Base-by-base conservation (phyloP, 2,329 filamentous ascomycete species). In the Claviceps africana region DNA sequence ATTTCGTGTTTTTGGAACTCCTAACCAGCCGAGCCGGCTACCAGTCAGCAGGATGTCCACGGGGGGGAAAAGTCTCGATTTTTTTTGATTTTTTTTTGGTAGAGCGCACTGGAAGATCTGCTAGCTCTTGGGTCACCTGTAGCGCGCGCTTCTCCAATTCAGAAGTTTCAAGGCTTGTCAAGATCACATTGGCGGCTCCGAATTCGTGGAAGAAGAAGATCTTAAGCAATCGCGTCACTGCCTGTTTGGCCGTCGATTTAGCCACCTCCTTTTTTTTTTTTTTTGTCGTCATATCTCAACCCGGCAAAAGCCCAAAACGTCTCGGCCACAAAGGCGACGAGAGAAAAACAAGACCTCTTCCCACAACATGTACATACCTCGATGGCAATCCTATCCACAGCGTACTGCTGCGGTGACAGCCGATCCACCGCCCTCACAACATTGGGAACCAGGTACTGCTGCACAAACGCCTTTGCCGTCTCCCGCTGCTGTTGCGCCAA, bases 401-500 rank as follows among this genome's bases (percentile, higher is more conserved):
- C 63, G 65, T 35, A 54, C 47, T 1, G 55, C 55, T 2, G 31
- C 25, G 1, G 49, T 19, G 63, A 55, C 0, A 71, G 49, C n/a
- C 54, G 31, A 2, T 54, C 33, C 15, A 68, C 50, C 0, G 59
- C 60, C 13, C 51, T 50, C 51, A 59, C 56, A 15, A 71, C 59
- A 28, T 64, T 61, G 1, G 69, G 68, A 4, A 66, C 52, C 1
- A 70, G 60, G 37, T 68, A 65, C 1, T 56, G 51, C 22, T 56
- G 56, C 9, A 70, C 43, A 37, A 64, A 65, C 1, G 58, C 52
- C 47, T 57, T 58, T 22, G 0, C 66, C 48, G 30, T 47, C 53
- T 22, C 58, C 53, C 52, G 56, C 25, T 46, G n/a, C n/a, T 40
- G 21, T 31, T 46, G 45, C 9, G 31, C 28, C 28, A 51, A 47